Conservation (phyloP, 345 rosid species). For the Cardamine chenopodiifolia region DNA sequence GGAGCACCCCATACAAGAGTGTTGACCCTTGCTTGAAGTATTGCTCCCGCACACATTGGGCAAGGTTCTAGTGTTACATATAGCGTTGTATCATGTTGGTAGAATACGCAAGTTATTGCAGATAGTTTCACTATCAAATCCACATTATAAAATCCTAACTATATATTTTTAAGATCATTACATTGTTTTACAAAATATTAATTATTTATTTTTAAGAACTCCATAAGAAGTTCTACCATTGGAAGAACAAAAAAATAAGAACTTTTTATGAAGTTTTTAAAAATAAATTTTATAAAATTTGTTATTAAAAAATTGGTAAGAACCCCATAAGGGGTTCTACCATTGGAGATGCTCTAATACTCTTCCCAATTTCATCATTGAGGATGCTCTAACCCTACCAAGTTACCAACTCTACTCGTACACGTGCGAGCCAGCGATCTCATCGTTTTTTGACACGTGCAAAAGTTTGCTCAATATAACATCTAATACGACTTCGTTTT, state of each 20-base stretch:
- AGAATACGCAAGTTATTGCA: conserved; percentile 14
- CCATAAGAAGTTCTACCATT: too few relatives aligned
- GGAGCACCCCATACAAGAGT: conserved; percentile 99
- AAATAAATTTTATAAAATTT: too few relatives aligned
- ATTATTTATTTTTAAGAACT: too few relatives aligned
- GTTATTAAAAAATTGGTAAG: too few relatives aligned
- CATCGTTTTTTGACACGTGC: neutral
- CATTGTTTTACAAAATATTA: too few relatives aligned
- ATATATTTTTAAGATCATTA: neutral
- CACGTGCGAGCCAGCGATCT: neutral
- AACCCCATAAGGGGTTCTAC: too few relatives aligned
- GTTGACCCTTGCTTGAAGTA: conserved; percentile 89
- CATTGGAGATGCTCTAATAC: too few relatives aligned
- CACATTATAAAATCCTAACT: neutral
- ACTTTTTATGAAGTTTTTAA: too few relatives aligned
- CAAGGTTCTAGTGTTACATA: conserved; percentile 98
- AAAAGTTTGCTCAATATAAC: too few relatives aligned
- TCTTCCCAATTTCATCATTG: too few relatives aligned
- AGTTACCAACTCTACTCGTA: neutral
- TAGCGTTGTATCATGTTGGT: conserved; percentile 70
- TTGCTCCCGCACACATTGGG: conserved; percentile 99
- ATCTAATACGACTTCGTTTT: neutral
- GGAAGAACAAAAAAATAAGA: too few relatives aligned
- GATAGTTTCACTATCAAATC: neutral
- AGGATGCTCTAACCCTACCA: conserved; percentile 29